Evolutionary conservation across 1,284 basidiomycete genomes (phyloP).

Genomic region (Gastroboletus turbinatus): DNA sequence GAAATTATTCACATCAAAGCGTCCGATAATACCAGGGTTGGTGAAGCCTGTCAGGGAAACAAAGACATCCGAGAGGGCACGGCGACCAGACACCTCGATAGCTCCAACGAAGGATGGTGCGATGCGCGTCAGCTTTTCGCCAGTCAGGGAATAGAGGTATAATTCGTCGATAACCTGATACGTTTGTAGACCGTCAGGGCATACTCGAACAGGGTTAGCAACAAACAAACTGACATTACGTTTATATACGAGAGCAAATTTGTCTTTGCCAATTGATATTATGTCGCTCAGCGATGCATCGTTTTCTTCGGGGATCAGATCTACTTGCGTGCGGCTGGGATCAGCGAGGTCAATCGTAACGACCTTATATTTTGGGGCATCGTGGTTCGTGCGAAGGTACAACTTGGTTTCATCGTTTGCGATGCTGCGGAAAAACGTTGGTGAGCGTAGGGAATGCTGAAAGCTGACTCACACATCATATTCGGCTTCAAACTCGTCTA

Average conservation of each 20-base stretch:
- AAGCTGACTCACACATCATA: slow-evolving; percentile 54
- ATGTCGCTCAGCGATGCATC: slow-evolving; percentile 60
- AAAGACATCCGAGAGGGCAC: slow-evolving; percentile 68
- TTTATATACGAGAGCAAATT: slow-evolving; percentile 69
- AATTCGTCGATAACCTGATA: slow-evolving; percentile 78
- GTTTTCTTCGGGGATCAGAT: slow-evolving; percentile 73
- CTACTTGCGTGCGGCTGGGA: slow-evolving; percentile 48
- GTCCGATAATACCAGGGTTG: slow-evolving; percentile 67
- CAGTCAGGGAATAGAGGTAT: slow-evolving; percentile 68
- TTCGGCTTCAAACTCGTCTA: slow-evolving; percentile 62
- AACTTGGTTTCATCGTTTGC: slow-evolving; percentile 67
- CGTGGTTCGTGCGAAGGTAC: slow-evolving; percentile 65
- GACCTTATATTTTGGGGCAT: slow-evolving; percentile 67
- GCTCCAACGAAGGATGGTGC: slow-evolving; percentile 73
- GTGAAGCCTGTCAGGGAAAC: slow-evolving; percentile 70
- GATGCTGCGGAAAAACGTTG: slow-evolving; percentile 42
- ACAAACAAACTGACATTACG: slow-evolving; percentile 55
- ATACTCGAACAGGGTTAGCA: not conserved
- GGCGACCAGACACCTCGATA: slow-evolving; percentile 52
- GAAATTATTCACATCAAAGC: slow-evolving; percentile 55
- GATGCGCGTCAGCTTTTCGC: slow-evolving; percentile 57
- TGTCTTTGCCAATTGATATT: slow-evolving; percentile 54
- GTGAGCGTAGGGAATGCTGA: not conserved
- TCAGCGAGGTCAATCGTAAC: slow-evolving; percentile 65
- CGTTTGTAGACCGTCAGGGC: slow-evolving; percentile 14